Evolutionary conservation across 306 rosid species (phyloP), one percentile per base, ranked within the genome.

Genomic region (Coriaria nepalensis): DNA sequence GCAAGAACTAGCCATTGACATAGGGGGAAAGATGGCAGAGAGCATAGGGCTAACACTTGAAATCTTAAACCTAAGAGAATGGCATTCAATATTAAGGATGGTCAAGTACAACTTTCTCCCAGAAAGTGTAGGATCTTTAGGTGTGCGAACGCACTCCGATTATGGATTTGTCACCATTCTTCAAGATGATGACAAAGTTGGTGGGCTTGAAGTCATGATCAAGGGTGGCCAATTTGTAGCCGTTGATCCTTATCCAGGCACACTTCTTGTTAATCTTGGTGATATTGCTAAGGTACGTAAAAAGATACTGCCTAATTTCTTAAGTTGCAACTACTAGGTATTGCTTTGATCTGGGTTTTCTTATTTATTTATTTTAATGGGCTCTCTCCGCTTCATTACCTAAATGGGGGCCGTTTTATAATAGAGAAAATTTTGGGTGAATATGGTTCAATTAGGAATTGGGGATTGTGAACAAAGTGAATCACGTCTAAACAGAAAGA

Each of bases 141-240:
- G 82, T 2, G 76, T 73, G 6, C 70, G 67, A 11, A 5, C 71
- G 0, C 90, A 80, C 68, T 74, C 81, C 0, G 83, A 77, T 70
- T 68, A 79, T 7, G 64, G 79, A 2, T 74, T 77, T 51, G 7
- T 77, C 9, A 80, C 86, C 35, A 62, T 74, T 55, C 78, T 83
- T 54, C 90, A 75, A 62, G 93, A 80, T 2, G 86, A 79, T 57
- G 86, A 83, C 48, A 57, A 53, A 10, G 83, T 80, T 13, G 79
- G 77, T 10, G 90, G 94, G 0, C 83, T 77, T 36, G 68, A 83
- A 72, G 68, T 74, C 6, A 60, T 77, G 73, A 35, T 74, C 64
- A 13, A 10, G 20, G 62, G 58, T 52, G 73, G 62, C 7, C 60
- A 60, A 2, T 69, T 73, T 35, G 62, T 73, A 13, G 15, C 69